Base-by-base conservation (phyloP, 2,329 filamentous ascomycete species). In the Elsinoe perseae region DNA sequence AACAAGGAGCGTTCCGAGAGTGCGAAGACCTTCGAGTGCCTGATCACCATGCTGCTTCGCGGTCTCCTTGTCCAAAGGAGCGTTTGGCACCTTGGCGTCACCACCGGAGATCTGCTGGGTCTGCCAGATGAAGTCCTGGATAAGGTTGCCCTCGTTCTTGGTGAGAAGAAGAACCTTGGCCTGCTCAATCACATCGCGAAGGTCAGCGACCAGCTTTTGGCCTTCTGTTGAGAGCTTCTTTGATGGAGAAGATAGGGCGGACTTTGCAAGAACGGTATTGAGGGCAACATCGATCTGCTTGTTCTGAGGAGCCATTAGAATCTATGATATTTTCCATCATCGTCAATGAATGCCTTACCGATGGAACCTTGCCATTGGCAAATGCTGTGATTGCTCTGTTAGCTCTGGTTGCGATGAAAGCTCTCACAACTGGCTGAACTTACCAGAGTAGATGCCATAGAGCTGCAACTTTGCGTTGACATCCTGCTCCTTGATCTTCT, bases 41-140 rank as follows among this genome's bases (percentile, higher is more conserved):
- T 92, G 80, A 61, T 93, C 83, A 38, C 86, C 89, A 69, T 98
- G 89, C 68, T 92, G 85, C 73, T 86, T 83, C 23, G 87, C 88
- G 1, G 80, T 80, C 0, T 87, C 84, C 75, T 89, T 95, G 67
- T 83, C 80, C 48, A 95, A 64, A 0, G 89, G 86, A 1, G 82
- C 80, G 56, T 78, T 77, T 2, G 89, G 87, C 1, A 77, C 72
- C 57, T 74, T 70, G 23, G 88, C 78, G 53, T 80, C 77, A 64
- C 78, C 84, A 57, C 81, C 74, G 54, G 83, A 81, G 60, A 93
- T 84, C 46, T 87, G 80, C 67, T 89, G 83, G 0, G 90, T 91
- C 69, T 95, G 87, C 86, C 88, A 98, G 72, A 97, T 89, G 72
- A 98, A 97, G 66, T 98, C 91, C 69, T 98, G 93, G 18, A 98